Evolutionary conservation across 331 rosid species (phyloP).

Genomic region (Quercus tomentella): DNA sequence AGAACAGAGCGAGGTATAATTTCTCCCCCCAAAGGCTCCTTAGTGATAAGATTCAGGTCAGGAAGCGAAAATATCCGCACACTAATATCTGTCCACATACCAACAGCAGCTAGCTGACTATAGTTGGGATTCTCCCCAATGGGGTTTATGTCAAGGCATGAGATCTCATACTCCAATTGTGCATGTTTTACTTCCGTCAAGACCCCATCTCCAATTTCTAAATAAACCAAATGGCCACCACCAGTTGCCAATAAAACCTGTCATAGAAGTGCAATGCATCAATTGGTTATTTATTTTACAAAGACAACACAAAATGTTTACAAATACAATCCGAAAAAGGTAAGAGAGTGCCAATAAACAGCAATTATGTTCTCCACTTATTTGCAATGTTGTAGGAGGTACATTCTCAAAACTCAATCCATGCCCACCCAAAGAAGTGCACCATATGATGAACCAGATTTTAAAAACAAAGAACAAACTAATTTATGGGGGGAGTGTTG

Average conservation of each 20-base stretch:
- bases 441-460: not conserved
- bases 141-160: conserved; percentile 91
- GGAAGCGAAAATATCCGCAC: conserved; percentile 82
- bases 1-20: conserved; percentile 95
- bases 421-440: not conserved
- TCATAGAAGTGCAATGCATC: conserved; percentile 16
- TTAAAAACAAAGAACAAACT: no score
- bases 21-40: conserved; percentile 91
- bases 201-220: conserved; percentile 75
- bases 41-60: conserved; percentile 71
- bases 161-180: conserved; percentile 76
- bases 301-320: not conserved
- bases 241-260: conserved; percentile 97
- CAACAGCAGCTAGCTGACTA: conserved; percentile 87
- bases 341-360: not conserved
- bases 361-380: not conserved
- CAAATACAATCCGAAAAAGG: not conserved
- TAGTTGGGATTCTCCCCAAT: conserved; percentile 70
- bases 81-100: conserved; percentile 95
- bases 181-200: conserved; percentile 52
- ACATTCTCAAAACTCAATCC: not conserved
- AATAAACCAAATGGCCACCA: conserved; percentile 74
- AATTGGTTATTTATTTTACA: not conserved
- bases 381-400: not conserved
- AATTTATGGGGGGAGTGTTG: no score